Base-by-base conservation (phyloP, 345 rosid genomes). In the Microthlaspi erraticum region DNA sequence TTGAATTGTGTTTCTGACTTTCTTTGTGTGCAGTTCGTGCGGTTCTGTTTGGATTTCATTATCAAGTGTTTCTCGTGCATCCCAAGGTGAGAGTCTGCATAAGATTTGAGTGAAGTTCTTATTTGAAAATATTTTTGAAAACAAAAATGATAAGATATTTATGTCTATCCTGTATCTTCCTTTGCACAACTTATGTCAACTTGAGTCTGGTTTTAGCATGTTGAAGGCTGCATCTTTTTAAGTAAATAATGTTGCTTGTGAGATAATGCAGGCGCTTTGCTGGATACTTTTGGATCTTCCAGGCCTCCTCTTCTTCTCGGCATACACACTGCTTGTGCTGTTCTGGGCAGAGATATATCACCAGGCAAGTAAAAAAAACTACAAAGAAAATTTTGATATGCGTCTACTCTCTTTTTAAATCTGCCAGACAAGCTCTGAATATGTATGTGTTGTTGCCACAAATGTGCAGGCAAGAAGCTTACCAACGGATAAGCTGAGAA, bases 301-400 rank as follows among this genome's bases (percentile, higher is more conserved):
- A 2, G 96, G 94, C 10, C 85, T 95, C 18, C 75, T 95, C 51
- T 90, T 95, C 72, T 95, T 95, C 85, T 90, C 99, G 2, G 88
- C 98, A 0, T 95, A 88, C 80, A 92, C 98, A 1, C 79, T 95
- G 66, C 92, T 95, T 6, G 98, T 92, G 62, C 84, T 95, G 42
- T 95, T 95, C 71, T 95, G 99, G 99, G 99, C 99, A 16, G 99
- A 95, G 81, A 95, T 95, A 84, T 95, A 95, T 83, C 98, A 90
- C 79, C 98, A 95, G 97, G 99, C 80, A 80, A 82, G 88, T 71
- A 31, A 17, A 44, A 31, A 57, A 9, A 23, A 16, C 36, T 38
- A 0, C 10, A 37, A 8, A 19, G 5, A 10, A 16, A n/a, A 0
- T 13, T 8, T 48, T 49, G 42, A 57, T 64, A 10, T 55, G 12